Evolutionary conservation across 2,329 filamentous ascomycete genomes (phyloP), one percentile per base, ranked within the genome.

Genomic region (Teratosphaeria pseudoeucalypti): DNA sequence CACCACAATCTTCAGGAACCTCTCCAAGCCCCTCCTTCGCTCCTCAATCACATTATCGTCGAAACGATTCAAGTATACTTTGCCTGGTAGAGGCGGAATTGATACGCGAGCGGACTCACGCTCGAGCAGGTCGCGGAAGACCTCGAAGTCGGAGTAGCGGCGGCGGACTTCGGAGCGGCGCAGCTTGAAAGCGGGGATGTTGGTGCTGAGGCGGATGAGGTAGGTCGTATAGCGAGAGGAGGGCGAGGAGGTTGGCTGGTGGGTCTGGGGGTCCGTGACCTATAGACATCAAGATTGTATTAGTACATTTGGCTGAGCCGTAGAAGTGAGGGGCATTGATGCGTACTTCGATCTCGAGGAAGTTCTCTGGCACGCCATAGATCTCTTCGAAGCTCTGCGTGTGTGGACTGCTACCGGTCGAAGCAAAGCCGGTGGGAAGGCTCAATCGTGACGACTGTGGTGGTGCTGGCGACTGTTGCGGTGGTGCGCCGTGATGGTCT

Each of bases 31-130:
- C 67, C 92, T 89, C 64, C 92, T 82, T 58, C 94, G 82, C 71
- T 95, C 90, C 80, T 97, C 94, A 73, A 99, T 99, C 70, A 99
- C 92, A 73, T 96, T 92, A 77, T 99, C 94, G 70, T 89, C 95
- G 79, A 99, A 99, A 54, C 94, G 85, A 76, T 97, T 97, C 57
- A 92, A 96, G 69, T 97, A 96, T 59, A 99, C 94, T 77, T 97
- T 99, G 57, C 94, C 94, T 0, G 94, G 94, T 64, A 99, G 79
- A 5, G 94, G 92, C 0, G 94, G 94, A 71, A 99, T 99, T 26
- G 91, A 96, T 60, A 99, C 94, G 65, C 92, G 85, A 60, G 92
- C 92, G 68, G 85, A 89, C 78, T 99, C 94, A 67, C 94, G 87
- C 83, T 99, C 94, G 62, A 99, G 84, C 64, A 97, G 95, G 76